phyloP scores from a whole-genome alignment of 345 rosid species.

The Laguncularia racemosa region DNA sequence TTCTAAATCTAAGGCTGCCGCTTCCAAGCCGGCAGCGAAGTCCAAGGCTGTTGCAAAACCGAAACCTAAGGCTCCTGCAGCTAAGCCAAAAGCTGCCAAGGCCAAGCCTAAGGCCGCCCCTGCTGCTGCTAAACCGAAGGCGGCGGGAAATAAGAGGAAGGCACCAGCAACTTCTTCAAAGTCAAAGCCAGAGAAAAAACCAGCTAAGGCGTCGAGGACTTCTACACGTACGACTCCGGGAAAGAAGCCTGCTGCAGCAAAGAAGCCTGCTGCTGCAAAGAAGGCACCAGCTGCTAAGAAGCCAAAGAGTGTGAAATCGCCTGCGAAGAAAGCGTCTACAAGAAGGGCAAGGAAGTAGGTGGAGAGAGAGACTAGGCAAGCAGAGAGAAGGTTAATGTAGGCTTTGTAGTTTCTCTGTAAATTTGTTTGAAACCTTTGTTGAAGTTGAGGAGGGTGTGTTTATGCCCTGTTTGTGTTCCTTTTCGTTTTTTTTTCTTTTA shows the following conservation, averaged over 20 bases:
- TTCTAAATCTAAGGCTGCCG: conserved; percentile 29
- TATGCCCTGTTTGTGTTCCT: conserved; percentile 7
- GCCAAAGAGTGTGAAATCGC: conserved; percentile 46
- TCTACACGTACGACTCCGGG: conserved; percentile 62
- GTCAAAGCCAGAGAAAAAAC: conserved; percentile 32
- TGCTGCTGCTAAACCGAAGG: conserved; percentile 23
- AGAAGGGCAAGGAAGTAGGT: conserved; percentile 40
- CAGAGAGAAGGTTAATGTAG: not conserved
- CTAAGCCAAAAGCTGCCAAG: conserved; percentile 17
- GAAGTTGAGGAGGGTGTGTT: conserved; percentile 12
- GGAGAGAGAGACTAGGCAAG: not conserved
- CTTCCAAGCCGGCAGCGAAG: conserved; percentile 14
- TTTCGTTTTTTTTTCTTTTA: not conserved
- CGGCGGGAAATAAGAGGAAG: conserved; percentile 22
- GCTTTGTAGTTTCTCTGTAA: not conserved
- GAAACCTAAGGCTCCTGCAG: conserved; percentile 26
- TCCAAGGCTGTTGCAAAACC: conserved; percentile 23
- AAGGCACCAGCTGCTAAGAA: conserved; percentile 54
- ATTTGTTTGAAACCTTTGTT: conserved; percentile 8
- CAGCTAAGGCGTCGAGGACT: conserved; percentile 54
- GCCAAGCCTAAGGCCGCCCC: conserved; percentile 32
- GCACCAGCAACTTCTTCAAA: conserved; percentile 15
- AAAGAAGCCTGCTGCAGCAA: conserved; percentile 35
- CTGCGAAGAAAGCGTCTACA: conserved; percentile 40
- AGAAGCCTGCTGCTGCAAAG: conserved; percentile 28